Evolutionary conservation across 1,284 basidiomycete species (phyloP), one percentile per base, ranked within the genome.

Genomic region (Rhodotorula mucilaginosa): DNA sequence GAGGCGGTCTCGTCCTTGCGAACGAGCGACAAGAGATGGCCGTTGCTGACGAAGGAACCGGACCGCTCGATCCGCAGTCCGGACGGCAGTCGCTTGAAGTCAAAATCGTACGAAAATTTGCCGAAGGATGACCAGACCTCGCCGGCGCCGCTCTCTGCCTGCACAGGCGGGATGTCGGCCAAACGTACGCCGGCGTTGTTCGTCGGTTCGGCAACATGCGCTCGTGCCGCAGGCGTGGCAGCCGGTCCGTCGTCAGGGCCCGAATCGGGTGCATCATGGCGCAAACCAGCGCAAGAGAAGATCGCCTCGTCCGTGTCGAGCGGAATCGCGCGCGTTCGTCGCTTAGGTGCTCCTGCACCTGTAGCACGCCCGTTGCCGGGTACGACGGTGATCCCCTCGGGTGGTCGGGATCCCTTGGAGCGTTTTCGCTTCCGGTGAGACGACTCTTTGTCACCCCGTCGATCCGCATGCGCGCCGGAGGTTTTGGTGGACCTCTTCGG

Each of bases 31-130:
- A 86, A 69, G 12, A 91, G 84, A 78, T 84, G 82, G 2, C 88
- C 88, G 69, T 82, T 85, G 31, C 84, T 84, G 39, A 88, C 83
- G 74, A 86, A 88, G 3, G 87, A 86, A 7, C 61, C 54, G 23
- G 80, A 79, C 3, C 78, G 58, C 3, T 80, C 80, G 75, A 90
- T 87, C 54, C 83, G 81, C 58, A 86, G 79, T 2, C 87, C 87
- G 3, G 84, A 81, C 29, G 83, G 82, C 23, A 89, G 79, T n/a
- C 81, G 80, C 16, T 79, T 77, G 16, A 88, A 84, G 57, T 83
- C 82, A 73, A 86, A 84, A 74, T 89, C 87, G 52, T 82, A 73
- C 39, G 81, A 80, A 65, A 86, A 80, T 44, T 76, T 72, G 61
- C 73, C 73, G 51, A 74, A 74, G 15, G 64, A 26, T 8, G 69